Evolutionary conservation across 106 monocot species (phyloP).

Genomic region (Apostasia shenzhenica): DNA sequence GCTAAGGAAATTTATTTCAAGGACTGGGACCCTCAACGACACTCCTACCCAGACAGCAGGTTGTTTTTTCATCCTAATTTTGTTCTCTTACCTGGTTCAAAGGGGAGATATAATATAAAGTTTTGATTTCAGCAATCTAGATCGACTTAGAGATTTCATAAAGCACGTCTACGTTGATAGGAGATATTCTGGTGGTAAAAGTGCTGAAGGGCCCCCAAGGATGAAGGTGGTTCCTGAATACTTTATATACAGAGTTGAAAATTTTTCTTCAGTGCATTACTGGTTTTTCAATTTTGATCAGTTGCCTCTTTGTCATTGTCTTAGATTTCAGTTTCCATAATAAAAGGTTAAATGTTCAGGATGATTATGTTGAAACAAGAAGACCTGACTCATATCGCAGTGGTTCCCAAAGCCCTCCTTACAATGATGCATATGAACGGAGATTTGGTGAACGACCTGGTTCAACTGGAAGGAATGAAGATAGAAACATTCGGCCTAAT

Average conservation of each 20-base stretch:
- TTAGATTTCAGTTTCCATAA: neutral
- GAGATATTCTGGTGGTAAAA: constrained; percentile 60
- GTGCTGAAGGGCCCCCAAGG: constrained; percentile 33
- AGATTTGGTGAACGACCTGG: constrained; percentile 28
- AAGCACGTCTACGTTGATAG: constrained; percentile 85
- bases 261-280: no score
- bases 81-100: constrained; percentile 4
- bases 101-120: neutral
- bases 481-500: constrained; percentile 28
- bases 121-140: constrained; percentile 53
- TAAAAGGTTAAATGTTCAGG: neutral
- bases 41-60: constrained; percentile 91
- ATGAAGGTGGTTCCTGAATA: constrained; percentile 46
- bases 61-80: constrained; percentile 17
- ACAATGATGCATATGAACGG: constrained; percentile 19
- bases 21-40: constrained; percentile 69
- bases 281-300: no score
- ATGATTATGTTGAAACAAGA: constrained; percentile 41
- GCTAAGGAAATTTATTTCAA: constrained; percentile 84
- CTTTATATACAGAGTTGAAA: neutral
- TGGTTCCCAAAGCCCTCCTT: constrained; percentile 63
- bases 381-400: constrained; percentile 36
- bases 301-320: neutral
- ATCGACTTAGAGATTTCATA: constrained; percentile 79
- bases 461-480: constrained; percentile 40